Base-by-base conservation (phyloP, 148 eudicot species). In the Camellia sinensis region DNA sequence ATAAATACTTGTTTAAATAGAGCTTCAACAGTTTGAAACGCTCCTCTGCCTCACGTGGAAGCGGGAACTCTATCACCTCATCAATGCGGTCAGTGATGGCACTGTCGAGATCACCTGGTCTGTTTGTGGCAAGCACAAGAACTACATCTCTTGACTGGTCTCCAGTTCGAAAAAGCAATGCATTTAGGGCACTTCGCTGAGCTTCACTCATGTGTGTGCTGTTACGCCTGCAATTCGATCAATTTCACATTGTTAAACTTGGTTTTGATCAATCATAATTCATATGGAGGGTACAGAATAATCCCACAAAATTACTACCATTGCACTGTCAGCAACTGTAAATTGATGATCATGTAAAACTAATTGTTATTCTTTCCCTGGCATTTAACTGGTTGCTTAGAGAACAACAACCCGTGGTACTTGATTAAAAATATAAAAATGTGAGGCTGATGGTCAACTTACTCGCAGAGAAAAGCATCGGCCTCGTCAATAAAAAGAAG, bases 381-480 rank as follows among this genome's bases (percentile, higher is more conserved):
- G 18, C 21, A 80, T 43, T 29, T 52, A 66, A 74, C 18, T 15
- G 17, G 29, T 21, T 48, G 70, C 56, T 80, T 74, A 29, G 57
- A 3, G 7, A 62, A 60, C 22, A 73, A 21, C 37, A 29, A 48
- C 6, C 52, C 5, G 5, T 48, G 52, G 7, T 4, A 48, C 52
- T 48, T 48, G 18, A 43, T 43, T 10, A 74, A 54, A 56, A n/a
- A 45, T 44, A 48, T 10, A 74, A 54, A 56, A n/a, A 45, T 44
- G 59, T 7, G 7, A 57, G 71, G 71, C 56, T 61, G 7, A 79
- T 43, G 46, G 62, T 43, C 37, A 56, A 92, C 97, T 93, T 90
- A 96, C 99, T 96, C 95, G 90, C 98, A 96, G 7, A 96, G 85
- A 73, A 93, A 96, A 65, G 99, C 99, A 86, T 96, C 99, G 75